phyloP scores from a whole-genome alignment of 1,284 basidiomycete genomes.

The Ceratobasidium sp. region DNA sequence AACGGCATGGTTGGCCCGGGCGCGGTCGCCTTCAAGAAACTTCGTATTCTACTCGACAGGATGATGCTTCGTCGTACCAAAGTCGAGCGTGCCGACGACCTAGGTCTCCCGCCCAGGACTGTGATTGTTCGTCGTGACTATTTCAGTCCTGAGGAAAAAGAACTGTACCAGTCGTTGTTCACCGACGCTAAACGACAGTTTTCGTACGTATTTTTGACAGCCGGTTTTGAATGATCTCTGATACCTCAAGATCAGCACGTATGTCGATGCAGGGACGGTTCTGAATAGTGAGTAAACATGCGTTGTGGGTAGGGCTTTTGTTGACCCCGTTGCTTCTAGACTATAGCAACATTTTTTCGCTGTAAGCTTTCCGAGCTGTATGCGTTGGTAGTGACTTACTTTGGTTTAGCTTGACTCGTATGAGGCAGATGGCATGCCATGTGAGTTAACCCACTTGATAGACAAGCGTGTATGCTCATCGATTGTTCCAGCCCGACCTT shows the following conservation, averaged over 20 bases:
- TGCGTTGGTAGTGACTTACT: conserved; percentile 27
- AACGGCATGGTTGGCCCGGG: conserved; percentile 81
- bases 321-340: conserved; percentile 63
- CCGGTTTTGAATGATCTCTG: neutral
- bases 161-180: conserved; percentile 93
- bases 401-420: conserved; percentile 76
- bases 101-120: conserved; percentile 95
- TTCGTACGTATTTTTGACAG: conserved; percentile 53
- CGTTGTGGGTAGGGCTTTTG: conserved; percentile 28
- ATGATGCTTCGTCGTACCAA: conserved; percentile 96
- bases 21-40: conserved; percentile 86
- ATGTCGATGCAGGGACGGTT: conserved; percentile 90
- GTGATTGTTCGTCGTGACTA: conserved; percentile 91
- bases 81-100: conserved; percentile 95
- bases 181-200: conserved; percentile 94
- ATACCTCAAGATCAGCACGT: conserved; percentile 68
- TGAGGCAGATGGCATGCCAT: conserved; percentile 97
- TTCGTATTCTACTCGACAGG: conserved; percentile 87
- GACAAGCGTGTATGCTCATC: neutral
- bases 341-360: conserved; percentile 94
- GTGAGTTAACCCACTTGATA: conserved; percentile 46
- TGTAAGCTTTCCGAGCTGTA: conserved; percentile 62
- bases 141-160: conserved; percentile 97
- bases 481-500: conserved; percentile 78
- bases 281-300: conserved; percentile 80